Base-by-base conservation (phyloP, 2,329 filamentous ascomycete genomes). In the Chalara sp. region DNA sequence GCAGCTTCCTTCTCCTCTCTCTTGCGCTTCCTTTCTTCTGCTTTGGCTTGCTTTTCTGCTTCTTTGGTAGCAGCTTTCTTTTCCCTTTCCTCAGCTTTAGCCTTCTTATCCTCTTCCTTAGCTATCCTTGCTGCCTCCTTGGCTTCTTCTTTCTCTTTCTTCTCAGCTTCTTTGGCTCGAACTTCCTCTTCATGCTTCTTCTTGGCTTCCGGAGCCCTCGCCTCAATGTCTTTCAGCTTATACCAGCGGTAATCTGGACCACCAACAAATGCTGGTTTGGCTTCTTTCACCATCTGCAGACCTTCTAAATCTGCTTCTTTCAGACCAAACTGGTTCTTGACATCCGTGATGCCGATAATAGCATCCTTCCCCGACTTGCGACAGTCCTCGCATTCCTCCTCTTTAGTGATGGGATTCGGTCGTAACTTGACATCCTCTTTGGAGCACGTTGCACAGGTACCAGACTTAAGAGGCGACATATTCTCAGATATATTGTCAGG, bases 381-480 rank as follows among this genome's bases (percentile, higher is more conserved):
- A 33, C 51, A 55, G 5, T 33, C 49, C 33, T 47, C 48, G 46
- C 53, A 55, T 13, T 55, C 48, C 31, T 53, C 43, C 30, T 49
- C 29, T 6, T 39, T 11, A n/a, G 51, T 49, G 48, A 53, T 53
- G 6, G 51, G 53, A 35, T 55, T 53, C 6, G 51, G 12, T 11
- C 51, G 53, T 6, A 55, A 40, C 21, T 50, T 53, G 21, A 29
- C 31, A n/a, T 49, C 33, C 44, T 51, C 43, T 12, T 30, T 32
- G n/a, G 28, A 7, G 44, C 53, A 55, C 28, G 44, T 55, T 5
- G 42, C 39, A 51, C 53, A 55, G 10, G 6, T 49, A 10, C 51
- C 35, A 10, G n/a, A 10, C 35, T 37, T 37, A n/a, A 37, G 35
- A 37, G 35, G 35, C 4, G 21, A 21, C 21, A 21, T 21, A 3